These are phyloP conservation scores for Colletotrichum agaves DNA, from an alignment of 2,329 filamentous ascomycete genomes.

Conservation along the genomic window DNA sequence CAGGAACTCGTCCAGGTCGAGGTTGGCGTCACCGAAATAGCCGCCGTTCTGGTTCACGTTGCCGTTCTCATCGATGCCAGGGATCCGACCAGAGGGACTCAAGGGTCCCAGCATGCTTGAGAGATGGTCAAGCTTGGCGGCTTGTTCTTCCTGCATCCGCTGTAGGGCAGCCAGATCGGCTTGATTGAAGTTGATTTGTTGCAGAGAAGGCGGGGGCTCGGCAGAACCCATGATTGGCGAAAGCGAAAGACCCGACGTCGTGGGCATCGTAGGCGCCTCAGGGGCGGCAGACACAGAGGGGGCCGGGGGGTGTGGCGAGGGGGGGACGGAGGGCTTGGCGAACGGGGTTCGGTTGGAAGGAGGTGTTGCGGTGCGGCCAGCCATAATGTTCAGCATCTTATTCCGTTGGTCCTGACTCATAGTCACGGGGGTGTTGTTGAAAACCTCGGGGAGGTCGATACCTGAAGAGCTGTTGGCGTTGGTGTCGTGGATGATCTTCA, in stretches of 20 bases:
- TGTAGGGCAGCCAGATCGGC: conserved; percentile 83
- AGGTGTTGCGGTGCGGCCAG: conserved; percentile 51
- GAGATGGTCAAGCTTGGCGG: conserved; percentile 79
- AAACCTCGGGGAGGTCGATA: conserved; percentile 66
- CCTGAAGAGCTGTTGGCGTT: conserved; percentile 63
- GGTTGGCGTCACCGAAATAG: conserved; percentile 49
- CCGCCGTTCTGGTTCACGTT: conserved; percentile 42
- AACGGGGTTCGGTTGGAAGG: conserved; percentile 38
- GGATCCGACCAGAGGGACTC: conserved; percentile 82
- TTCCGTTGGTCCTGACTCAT: conserved; percentile 67
- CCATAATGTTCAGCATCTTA: conserved; percentile 70
- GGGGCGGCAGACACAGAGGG: conserved; percentile 32
- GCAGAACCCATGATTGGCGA: conserved; percentile 61
- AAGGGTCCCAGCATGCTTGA: conserved; percentile 80
- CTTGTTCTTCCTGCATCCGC: conserved; percentile 82
- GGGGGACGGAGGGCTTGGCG: conserved; percentile 37
- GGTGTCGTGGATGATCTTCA: conserved; percentile 73
- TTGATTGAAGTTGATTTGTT: conserved; percentile 74
- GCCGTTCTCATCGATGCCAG: conserved; percentile 67
- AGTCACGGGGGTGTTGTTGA: conserved; percentile 65
- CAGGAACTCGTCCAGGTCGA: conserved; percentile 64
- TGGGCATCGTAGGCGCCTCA: conserved; percentile 36
- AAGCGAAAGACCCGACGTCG: conserved; percentile 49
- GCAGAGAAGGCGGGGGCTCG: conserved; percentile 61
- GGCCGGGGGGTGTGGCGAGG: conserved; percentile 37